Conservation (phyloP, 306 rosid species). For the Acmispon strigosus region DNA sequence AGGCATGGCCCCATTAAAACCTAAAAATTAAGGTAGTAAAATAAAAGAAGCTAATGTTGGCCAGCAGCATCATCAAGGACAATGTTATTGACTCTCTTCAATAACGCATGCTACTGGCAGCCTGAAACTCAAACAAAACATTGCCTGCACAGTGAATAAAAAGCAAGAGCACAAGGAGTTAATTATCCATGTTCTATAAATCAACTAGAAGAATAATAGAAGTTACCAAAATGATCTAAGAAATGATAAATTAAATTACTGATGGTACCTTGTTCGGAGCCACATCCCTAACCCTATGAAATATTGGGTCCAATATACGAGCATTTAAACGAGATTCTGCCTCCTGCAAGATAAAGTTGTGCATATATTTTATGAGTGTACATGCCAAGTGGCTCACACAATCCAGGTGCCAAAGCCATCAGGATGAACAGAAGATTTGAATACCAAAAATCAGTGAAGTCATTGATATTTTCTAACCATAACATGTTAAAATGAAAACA, state of each 20-base stretch:
- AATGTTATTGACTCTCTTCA: slow-evolving; percentile 23
- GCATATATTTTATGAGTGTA: background rate
- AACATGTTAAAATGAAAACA: background rate
- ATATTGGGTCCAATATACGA: slow-evolving; percentile 47
- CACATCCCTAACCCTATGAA: slow-evolving; percentile 87
- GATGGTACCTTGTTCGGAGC: slow-evolving; percentile 88
- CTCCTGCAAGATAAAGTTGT: slow-evolving; percentile 39
- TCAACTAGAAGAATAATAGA: background rate
- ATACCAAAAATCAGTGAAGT: background rate
- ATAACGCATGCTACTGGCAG: slow-evolving; percentile 42
- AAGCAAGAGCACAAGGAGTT: background rate
- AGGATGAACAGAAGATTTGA: slow-evolving; percentile 1
- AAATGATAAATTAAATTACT: background rate
- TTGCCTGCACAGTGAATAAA: slow-evolving; percentile 51
- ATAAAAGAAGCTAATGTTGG: too few relatives aligned
- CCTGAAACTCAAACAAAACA: slow-evolving; percentile 79
- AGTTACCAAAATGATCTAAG: background rate
- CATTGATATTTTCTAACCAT: background rate
- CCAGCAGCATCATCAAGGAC: too few relatives aligned
- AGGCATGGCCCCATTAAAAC: too few relatives aligned
- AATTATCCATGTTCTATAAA: background rate
- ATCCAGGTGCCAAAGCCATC: background rate
- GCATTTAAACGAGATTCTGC: slow-evolving; percentile 83
- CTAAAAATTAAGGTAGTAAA: too few relatives aligned
- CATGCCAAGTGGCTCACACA: background rate